Base-by-base conservation (phyloP, 345 rosid species). In the Toxicodendron radicans region DNA sequence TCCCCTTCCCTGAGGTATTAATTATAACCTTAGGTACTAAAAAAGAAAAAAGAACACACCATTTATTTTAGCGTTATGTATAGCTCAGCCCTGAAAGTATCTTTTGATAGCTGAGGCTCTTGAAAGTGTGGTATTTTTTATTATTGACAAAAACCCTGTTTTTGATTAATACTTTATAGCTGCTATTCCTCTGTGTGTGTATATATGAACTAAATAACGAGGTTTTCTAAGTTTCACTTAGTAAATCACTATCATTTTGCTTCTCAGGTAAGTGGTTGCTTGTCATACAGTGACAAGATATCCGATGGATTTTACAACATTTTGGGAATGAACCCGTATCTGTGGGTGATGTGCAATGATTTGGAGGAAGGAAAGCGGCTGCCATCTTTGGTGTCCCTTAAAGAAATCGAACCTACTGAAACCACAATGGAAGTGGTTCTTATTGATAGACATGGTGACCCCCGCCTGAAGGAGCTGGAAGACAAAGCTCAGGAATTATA, bases 231-330 rank as follows among this genome's bases (percentile, higher is more conserved):
- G 23, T 71, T 24, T 71, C 27, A 60, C 27, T 3, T n/a, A 3
- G 48, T 35, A 17, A 33, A 3, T 61, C 20, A 33, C 20, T 1
- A 41, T 23, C 52, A 64, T 2, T 43, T 27, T 10, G 30, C 20
- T 74, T 77, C 73, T 66, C 87, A 94, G 98, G 91, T 91, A 2
- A 95, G 89, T 68, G 97, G 99, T 45, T 91, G 93, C 82, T 87
- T 95, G 76, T 92, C 99, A 3, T 95, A 92, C 76, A 77, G 66
- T 58, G 97, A 95, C 81, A 91, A 89, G 75, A 95, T 92, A 64
- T 79, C 95, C 11, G 95, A 95, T 83, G 99, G 99, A 17, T 95
- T 95, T 80, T 92, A 95, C 80, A 88, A 89, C 80, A 92, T 95
- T 68, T 67, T 95, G 79, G 99, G 99, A 72, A 92, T 95, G 94